Base-by-base conservation (phyloP, 2,329 filamentous ascomycete species). In the Calonectria pseudoreteaudii region DNA sequence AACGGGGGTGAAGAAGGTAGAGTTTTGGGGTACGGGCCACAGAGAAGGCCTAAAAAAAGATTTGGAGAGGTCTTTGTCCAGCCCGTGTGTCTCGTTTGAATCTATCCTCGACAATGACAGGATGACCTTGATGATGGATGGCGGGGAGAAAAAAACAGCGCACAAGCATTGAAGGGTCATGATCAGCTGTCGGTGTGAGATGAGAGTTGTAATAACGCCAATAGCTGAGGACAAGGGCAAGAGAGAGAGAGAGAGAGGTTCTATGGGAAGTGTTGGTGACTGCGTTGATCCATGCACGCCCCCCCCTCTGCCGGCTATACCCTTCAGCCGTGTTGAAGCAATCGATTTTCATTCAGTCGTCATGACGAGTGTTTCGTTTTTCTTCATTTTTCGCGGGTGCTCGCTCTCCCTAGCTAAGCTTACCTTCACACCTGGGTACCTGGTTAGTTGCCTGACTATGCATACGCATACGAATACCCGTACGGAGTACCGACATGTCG, bases 401-500 rank as follows among this genome's bases (percentile, higher is more conserved):
- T 62, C 41, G 36, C 18, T 65, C 58, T 65, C 60, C 60, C 60
- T 23, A 31, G 60, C 60, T 65, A 34, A 47, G 60, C 60, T 49
- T 49, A 49, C 60, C 38, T 38, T 31, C 28, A 18, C 38, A 11
- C 20, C 38, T 49, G n/a, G 60, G 38, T 65, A 65, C 60, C 60
- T 16, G 26, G 60, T 41, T 38, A 47, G 41, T 41, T 34, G 26
- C 41, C 41, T 49, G 28, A 28, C 60, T 47, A 49, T 62, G 56
- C 56, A 62, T 62, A 62, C 56, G 56, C 56, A 62, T 36, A 62
- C 56, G 56, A 38, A 23, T 23, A 30, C 56, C 28, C 53, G 26
- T 72, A 53, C 65, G 44, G 69, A 68, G 52, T 72, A 64, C 65
- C 53, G 69, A 68, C 65, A 68, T 38, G 56, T 62, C 56, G 64